Base-by-base conservation (phyloP, 768 basidiomycete genomes). In the Amanita muscaria region DNA sequence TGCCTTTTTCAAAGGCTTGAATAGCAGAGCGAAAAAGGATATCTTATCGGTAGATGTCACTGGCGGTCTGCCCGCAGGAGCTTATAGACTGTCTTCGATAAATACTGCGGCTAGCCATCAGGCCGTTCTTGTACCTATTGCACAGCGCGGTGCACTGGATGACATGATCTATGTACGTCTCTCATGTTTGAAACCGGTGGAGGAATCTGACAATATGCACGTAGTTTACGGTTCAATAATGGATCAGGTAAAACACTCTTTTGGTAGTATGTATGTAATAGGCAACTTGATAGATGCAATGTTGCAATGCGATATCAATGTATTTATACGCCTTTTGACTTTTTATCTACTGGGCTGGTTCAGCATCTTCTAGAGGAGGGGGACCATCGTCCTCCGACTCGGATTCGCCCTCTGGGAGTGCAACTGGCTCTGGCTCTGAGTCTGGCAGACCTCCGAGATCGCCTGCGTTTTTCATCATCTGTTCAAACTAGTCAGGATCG, bases 361-460 rank as follows among this genome's bases (percentile, higher is more conserved):
- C 27, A 29, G 27, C 69, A n/a, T 80, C 77, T 65, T 89, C 88
- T 37, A 90, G 80, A 53, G 87, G 83, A 41, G 88, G 88, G 45
- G 85, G 86, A 40, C 79, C 84, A 32, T 80, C 83, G 39, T 79
- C 80, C 44, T 78, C 76, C 5, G 67, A 63, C 45, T 74, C 76
- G 32, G 19, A 39, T 69, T 74, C 72, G 15, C 60, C 68, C 18
- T 50, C 66, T 6, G 48, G 49, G 25, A 32, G 42, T 18, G 25
- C 46, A 24, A 4, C 34, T 23, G 35, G 48, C 56, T 38, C 50
- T 55, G 33, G 52, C 51, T 21, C 56, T 49, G 40, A 54, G 56
- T 31, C 59, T 52, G 45, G 55, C 42, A 25, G 53, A 12, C 27
- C 6, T 29, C 12, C 7, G 12, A 29, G 54, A 40, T 49, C 50